These are phyloP conservation scores for Colletotrichum tofieldiae DNA, from an alignment of 2,329 filamentous ascomycete species.

Conservation along the genomic window DNA sequence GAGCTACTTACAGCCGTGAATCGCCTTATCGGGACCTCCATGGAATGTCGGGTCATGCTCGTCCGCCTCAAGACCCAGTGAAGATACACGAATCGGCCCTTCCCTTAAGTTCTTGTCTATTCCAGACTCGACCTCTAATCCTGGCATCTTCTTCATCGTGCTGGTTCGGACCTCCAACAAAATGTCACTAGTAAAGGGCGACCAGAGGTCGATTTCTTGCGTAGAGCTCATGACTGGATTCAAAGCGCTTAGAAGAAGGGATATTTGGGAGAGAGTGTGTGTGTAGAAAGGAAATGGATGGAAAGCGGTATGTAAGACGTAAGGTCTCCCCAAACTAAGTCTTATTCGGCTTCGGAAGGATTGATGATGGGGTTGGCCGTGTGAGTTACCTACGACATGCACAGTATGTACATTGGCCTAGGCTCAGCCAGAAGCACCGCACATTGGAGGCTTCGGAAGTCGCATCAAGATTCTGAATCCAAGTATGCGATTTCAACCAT, in stretches of 20 bases:
- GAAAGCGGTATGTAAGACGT: background rate
- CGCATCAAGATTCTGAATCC: background rate
- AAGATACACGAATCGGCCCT: conserved; percentile 62
- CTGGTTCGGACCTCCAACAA: conserved; percentile 72
- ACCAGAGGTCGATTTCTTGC: conserved; percentile 55
- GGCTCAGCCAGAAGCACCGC: background rate
- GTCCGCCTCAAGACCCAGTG: conserved; percentile 69
- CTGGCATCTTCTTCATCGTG: conserved; percentile 69
- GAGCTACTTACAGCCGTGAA: conserved; percentile 68
- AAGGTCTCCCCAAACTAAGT: background rate
- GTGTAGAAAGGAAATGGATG: background rate
- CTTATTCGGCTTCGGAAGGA: background rate
- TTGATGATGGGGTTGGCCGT: background rate
- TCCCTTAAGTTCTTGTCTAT: conserved; percentile 68
- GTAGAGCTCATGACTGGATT: conserved; percentile 35
- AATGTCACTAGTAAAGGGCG: conserved; percentile 63
- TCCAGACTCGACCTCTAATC: conserved; percentile 66
- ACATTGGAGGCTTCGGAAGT: background rate
- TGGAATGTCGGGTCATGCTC: conserved; percentile 76
- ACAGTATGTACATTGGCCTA: background rate
- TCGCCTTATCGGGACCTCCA: conserved; percentile 75
- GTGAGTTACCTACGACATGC: too few species aligned
- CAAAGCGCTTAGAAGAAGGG: too few species aligned
- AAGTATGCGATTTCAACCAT: background rate
- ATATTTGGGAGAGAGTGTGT: background rate